Conservation (phyloP, 2,329 filamentous ascomycete genomes). For the Cladosporium sp. region DNA sequence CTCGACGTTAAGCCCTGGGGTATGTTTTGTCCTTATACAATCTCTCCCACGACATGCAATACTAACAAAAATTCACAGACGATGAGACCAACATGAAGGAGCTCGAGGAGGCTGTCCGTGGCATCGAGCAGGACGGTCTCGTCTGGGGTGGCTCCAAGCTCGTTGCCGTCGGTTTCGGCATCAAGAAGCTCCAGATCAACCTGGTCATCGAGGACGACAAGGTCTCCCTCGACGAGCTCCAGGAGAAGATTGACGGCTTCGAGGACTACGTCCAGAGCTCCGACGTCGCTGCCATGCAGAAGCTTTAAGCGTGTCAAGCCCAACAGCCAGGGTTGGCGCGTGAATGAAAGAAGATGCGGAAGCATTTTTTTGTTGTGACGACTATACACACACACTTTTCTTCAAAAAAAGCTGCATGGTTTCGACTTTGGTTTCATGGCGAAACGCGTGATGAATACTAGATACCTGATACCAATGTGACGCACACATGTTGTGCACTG, state of each 20-base stretch:
- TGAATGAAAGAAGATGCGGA: background rate
- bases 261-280: constrained; percentile 97
- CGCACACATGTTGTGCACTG: constrained; percentile 18
- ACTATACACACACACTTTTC: background rate
- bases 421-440: constrained; percentile 21
- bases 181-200: constrained; percentile 99
- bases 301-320: constrained; percentile 64
- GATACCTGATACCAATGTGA: constrained; percentile 22
- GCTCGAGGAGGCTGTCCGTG: constrained; percentile 77
- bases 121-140: constrained; percentile 89
- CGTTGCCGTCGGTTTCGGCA: constrained; percentile 90
- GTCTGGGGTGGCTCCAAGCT: constrained; percentile 93
- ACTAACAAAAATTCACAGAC: constrained; percentile 49
- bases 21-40: constrained; percentile 52
- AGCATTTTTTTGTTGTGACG: constrained; percentile 1
- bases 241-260: constrained; percentile 80
- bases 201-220: constrained; percentile 97
- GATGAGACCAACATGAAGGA: constrained; percentile 90
- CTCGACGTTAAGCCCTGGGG: constrained; percentile 99
- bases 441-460: constrained; percentile 22
- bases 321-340: constrained; percentile 14
- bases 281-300: constrained; percentile 89
- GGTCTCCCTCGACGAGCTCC: constrained; percentile 81
- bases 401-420: constrained; percentile 17
- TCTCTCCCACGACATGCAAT: background rate